Conservation (phyloP, 2,329 filamentous ascomycete genomes). For the Nothophoma quercina region DNA sequence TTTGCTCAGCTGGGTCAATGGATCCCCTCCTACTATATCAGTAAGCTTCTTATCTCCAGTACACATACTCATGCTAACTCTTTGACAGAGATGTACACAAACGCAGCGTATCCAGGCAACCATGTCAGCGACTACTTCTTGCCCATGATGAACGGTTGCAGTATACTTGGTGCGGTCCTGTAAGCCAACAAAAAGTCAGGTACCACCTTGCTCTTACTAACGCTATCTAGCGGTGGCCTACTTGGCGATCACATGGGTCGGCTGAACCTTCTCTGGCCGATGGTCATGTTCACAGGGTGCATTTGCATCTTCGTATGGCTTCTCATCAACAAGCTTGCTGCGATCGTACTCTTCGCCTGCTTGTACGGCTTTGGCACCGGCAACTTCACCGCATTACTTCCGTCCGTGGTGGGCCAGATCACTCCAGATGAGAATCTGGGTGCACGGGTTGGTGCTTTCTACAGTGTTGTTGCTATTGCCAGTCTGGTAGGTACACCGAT, state of each 20-base stretch:
- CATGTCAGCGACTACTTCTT: constrained; percentile 58
- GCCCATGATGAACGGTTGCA: constrained; percentile 57
- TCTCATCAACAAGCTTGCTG: constrained; percentile 56
- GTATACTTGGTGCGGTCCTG: constrained; percentile 62
- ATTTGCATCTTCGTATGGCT: constrained; percentile 66
- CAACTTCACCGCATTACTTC: constrained; percentile 68
- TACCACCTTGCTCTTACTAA: not conserved
- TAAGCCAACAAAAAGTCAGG: constrained; percentile 45
- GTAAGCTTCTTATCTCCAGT: constrained; percentile 32
- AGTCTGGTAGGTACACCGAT: constrained; percentile 73
- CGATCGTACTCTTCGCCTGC: constrained; percentile 70
- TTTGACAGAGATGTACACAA: constrained; percentile 69
- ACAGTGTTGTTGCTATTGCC: constrained; percentile 68
- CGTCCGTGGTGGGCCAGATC: constrained; percentile 73
- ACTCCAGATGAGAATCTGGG: constrained; percentile 75
- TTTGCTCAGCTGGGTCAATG: constrained; percentile 42
- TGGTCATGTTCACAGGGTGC: constrained; percentile 54
- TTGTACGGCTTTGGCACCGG: constrained; percentile 75
- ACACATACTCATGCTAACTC: not conserved
- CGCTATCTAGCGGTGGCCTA: constrained; percentile 56
- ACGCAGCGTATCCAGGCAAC: constrained; percentile 59
- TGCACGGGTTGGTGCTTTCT: constrained; percentile 69
- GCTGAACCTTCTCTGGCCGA: constrained; percentile 62
- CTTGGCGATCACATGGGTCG: constrained; percentile 62
- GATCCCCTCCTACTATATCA: constrained; percentile 45